These are phyloP conservation scores for Xylariaceae sp. DNA, from an alignment of 2,329 filamentous ascomycete genomes.

Conservation along the genomic window DNA sequence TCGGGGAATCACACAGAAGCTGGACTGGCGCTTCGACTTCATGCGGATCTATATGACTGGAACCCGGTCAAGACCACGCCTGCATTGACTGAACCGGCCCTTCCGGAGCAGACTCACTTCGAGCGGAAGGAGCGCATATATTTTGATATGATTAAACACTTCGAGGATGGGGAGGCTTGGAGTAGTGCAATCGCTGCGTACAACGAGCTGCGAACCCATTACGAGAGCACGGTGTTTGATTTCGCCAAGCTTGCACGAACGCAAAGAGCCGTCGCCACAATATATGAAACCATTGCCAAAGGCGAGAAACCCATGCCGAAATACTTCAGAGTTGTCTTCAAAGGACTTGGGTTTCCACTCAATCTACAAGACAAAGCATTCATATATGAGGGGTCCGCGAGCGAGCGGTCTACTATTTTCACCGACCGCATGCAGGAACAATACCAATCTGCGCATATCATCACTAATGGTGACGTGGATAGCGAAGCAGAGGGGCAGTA, in stretches of 20 bases:
- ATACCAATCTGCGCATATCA: constrained; percentile 80
- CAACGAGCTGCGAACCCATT: constrained; percentile 86
- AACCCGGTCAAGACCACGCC: constrained; percentile 67
- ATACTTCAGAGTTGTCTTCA: constrained; percentile 90
- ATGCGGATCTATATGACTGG: constrained; percentile 93
- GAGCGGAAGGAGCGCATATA: constrained; percentile 91
- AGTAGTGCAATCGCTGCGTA: constrained; percentile 84
- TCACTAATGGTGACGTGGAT: constrained; percentile 63
- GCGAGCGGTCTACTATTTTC: constrained; percentile 76
- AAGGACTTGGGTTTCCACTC: constrained; percentile 81
- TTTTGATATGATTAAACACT: constrained; percentile 92
- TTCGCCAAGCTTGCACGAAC: constrained; percentile 88
- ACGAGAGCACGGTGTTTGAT: constrained; percentile 85
- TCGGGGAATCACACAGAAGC: constrained; percentile 82
- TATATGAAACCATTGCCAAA: constrained; percentile 85
- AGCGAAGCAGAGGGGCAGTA: constrained; percentile 91
- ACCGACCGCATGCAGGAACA: constrained; percentile 90
- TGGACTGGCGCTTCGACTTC: constrained; percentile 81
- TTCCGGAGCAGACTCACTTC: constrained; percentile 81
- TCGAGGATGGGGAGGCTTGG: constrained; percentile 94
- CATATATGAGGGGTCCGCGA: constrained; percentile 79
- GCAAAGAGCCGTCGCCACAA: constrained; percentile 84
- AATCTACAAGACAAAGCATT: constrained; percentile 86
- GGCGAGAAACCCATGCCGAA: constrained; percentile 75
- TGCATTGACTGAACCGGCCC: constrained; percentile 68